Evolutionary conservation across 2,329 filamentous ascomycete species (phyloP), one percentile per base, ranked within the genome.

Genomic region (Epichloe glyceriae): DNA sequence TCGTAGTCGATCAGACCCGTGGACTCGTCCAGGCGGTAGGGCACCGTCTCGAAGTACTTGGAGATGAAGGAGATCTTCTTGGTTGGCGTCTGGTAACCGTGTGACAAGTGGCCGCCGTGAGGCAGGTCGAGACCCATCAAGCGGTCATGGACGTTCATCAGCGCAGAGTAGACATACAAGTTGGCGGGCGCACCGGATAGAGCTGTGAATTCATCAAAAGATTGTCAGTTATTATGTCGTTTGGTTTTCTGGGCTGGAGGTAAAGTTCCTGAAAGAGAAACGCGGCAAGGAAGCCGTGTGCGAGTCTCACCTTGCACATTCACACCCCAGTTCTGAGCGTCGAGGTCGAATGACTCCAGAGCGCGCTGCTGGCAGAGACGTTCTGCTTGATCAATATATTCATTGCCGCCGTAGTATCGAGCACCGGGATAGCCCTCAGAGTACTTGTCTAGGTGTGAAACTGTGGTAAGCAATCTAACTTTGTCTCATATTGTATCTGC

Each of bases 41-140:
- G 93, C 56, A 98, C 74, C 37, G 93, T 98, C 74, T 98, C 93
- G 67, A 98, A 98, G 74, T 98, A 98, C 66, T 95, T 97, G 52
- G 91, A 97, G 58, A 98, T 83, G 62, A 90, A 89, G n/a, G 91
- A 97, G 67, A 98, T 97, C 79, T 90, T 91, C 70, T 85, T 88
- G 49, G 84, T 84, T 3, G 93, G 88, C 19, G 88, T 97, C 71
- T 98, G 93, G 71, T 98, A 98, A 55, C 93, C 93, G 70, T 98
- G 93, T 45, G 87, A 94, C 61, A 98, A 74, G 70, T 98, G 93
- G 54, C 93, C 93, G 57, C 93, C 93, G 66, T 98, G 93, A 44
- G 93, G 93, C 14, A 98, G 80, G 65, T 98, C 93, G 54, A 98
- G 80, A 55, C 91, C 91, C 90, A 98, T 97, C 60, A 98, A 79